Conservation (phyloP, 75 land plant genomes). For the Pseudotsuga menziesii region DNA sequence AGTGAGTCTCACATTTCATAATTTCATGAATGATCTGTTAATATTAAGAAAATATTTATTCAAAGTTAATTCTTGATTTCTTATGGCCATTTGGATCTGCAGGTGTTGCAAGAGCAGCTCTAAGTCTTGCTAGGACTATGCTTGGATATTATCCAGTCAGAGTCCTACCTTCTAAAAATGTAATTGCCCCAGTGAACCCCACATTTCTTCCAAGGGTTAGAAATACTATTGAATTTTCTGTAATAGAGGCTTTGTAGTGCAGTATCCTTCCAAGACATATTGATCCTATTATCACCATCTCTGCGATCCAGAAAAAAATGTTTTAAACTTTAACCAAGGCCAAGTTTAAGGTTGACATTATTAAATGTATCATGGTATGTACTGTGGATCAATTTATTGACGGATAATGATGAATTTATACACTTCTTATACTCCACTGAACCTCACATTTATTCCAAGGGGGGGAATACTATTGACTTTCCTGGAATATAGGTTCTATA, state of each 20-base stretch:
- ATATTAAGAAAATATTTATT: background rate
- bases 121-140: slow-evolving; percentile 71
- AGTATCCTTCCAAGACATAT: too few species aligned
- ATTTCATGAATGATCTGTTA: background rate
- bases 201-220: slow-evolving; percentile 82
- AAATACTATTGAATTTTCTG: slow-evolving; percentile 25
- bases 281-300: too few species aligned
- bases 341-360: too few species aligned
- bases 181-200: slow-evolving; percentile 86
- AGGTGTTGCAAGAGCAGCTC: slow-evolving; percentile 50
- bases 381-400: too few species aligned
- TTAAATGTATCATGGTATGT: too few species aligned
- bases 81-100: background rate
- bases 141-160: slow-evolving; percentile 76
- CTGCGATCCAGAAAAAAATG: too few species aligned
- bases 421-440: too few species aligned
- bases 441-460: too few species aligned
- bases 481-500: too few species aligned
- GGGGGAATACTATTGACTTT: too few species aligned
- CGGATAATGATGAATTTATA: too few species aligned
- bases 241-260: slow-evolving; percentile 39
- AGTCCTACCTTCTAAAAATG: slow-evolving; percentile 87
- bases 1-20: slow-evolving; percentile 41
- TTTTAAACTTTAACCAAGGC: too few species aligned
- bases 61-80: background rate